Conservation (phyloP, 148 eudicot genomes). For the Amaranthus palmeri region DNA sequence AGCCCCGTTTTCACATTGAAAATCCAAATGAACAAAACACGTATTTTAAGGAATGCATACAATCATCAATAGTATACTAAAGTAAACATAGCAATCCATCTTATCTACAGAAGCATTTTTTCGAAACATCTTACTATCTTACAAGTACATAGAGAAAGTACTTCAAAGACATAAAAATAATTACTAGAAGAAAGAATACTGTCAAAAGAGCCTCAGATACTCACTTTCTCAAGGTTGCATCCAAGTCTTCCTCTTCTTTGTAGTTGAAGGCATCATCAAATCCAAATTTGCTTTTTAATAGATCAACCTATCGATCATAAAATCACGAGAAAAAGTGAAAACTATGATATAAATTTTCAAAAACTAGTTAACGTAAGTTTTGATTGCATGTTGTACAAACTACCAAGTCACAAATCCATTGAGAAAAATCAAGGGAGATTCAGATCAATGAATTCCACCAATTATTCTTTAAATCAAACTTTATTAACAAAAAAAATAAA, state of each 20-base stretch:
- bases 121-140: too few species aligned
- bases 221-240: constrained; percentile 46
- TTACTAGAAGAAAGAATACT: too few species aligned
- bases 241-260: constrained; percentile 53
- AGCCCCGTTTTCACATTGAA: too few species aligned
- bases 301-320: constrained; percentile 38
- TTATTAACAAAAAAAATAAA: neutral
- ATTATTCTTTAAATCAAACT: neutral
- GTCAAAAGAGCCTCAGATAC: neutral
- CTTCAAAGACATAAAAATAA: too few species aligned
- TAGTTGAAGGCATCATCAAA: constrained; percentile 60
- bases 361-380: neutral
- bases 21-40: too few species aligned
- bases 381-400: too few species aligned
- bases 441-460: neutral
- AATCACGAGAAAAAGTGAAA: neutral
- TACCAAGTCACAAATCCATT: neutral
- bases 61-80: too few species aligned
- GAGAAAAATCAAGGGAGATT: neutral
- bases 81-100: too few species aligned
- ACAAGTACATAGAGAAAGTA: too few species aligned
- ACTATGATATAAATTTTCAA: neutral
- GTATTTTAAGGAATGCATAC: too few species aligned
- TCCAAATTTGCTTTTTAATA: constrained; percentile 47
- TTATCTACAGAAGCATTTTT: too few species aligned